Evolutionary conservation across 139 green algal species (phyloP).

Genomic region (Tetradesmus lagerheimii): DNA sequence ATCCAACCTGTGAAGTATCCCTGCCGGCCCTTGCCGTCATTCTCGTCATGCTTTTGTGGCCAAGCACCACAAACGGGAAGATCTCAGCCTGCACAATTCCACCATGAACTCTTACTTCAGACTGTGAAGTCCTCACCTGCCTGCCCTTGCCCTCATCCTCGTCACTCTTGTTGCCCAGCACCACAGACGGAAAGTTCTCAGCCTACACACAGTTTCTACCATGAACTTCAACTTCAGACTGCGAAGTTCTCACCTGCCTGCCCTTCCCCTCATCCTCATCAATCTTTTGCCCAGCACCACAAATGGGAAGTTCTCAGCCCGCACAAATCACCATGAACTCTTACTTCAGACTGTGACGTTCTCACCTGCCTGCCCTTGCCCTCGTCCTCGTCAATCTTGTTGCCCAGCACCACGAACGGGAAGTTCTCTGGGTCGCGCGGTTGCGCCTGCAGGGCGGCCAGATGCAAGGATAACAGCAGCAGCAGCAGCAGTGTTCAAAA

Average conservation of each 20-base stretch:
- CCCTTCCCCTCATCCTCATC: conserved; percentile 65
- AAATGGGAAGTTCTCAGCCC: conserved; percentile 96
- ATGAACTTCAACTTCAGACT: conserved; percentile 60
- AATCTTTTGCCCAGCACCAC: conserved; percentile 99
- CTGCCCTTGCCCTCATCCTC: conserved; percentile 35
- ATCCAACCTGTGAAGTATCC: no score
- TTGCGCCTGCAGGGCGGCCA: conserved; percentile 20
- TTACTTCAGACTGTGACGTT: conserved; percentile 52
- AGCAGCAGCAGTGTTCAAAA: background rate
- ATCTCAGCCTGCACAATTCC: no score
- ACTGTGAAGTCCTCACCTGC: conserved; percentile 1
- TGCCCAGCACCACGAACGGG: conserved; percentile 98
- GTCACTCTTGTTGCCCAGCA: conserved; percentile 99
- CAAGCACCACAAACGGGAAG: conserved; percentile 98
- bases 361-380: conserved; percentile 37
- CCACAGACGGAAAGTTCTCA: conserved; percentile 98
- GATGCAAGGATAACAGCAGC: background rate
- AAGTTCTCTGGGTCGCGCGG: conserved; percentile 87
- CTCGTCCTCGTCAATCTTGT: conserved; percentile 92
- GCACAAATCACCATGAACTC: conserved; percentile 48
- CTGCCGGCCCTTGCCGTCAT: conserved; percentile 33
- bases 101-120: conserved; percentile 59
- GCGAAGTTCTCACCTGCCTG: conserved; percentile 2
- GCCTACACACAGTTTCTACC: conserved; percentile 69
- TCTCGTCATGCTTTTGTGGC: conserved; percentile 98